These are phyloP conservation scores for Eimeria falciformis DNA, from an alignment of 169 alveolate genomes.

Conservation along the genomic window DNA sequence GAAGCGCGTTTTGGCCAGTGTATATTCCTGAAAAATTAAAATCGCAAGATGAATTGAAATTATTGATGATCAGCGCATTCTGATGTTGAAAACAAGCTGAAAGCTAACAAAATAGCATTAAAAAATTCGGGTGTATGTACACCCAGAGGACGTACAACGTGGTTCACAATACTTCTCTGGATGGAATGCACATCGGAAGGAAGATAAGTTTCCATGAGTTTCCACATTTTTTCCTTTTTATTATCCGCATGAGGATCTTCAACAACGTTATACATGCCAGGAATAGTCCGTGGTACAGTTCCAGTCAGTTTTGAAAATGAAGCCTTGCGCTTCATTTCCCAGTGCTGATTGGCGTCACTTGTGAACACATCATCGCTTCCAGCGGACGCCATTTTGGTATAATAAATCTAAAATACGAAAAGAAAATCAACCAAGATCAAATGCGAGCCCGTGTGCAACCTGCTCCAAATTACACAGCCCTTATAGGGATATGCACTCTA, in stretches of 20 bases:
- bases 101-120: background rate
- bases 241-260: slow-evolving; percentile 82
- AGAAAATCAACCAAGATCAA: no score
- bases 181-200: slow-evolving; percentile 88
- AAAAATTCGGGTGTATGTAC: background rate
- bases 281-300: slow-evolving; percentile 81
- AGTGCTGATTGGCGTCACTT: slow-evolving; percentile 74
- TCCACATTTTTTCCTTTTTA: slow-evolving; percentile 89
- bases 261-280: slow-evolving; percentile 83
- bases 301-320: slow-evolving; percentile 85
- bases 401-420: background rate
- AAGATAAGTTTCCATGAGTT: slow-evolving; percentile 88
- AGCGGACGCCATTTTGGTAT: slow-evolving; percentile 38
- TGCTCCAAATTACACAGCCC: no score
- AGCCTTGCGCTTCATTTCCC: slow-evolving; percentile 88
- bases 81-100: no score
- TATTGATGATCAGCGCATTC: no score
- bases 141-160: slow-evolving; percentile 78
- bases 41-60: no score
- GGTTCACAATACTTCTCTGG: slow-evolving; percentile 90
- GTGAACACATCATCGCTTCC: slow-evolving; percentile 52
- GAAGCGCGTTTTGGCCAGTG: slow-evolving; percentile 95
- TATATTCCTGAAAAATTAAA: slow-evolving; percentile 90
- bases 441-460: no score
- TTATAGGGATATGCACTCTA: no score